phyloP scores from a whole-genome alignment of 768 basidiomycete species.

The Lentinula boryana region DNA sequence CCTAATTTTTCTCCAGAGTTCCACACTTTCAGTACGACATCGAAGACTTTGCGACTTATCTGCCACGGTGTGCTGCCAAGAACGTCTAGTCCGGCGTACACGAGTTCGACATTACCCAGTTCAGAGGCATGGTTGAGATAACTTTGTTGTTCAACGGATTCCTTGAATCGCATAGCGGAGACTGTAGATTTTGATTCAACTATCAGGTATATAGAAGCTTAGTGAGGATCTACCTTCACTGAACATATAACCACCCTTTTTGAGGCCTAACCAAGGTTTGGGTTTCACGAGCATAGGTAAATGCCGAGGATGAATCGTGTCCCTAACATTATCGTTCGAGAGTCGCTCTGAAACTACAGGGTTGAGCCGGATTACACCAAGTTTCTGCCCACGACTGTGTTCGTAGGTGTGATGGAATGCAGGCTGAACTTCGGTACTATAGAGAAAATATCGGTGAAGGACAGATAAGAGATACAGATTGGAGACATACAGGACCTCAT shows the following conservation, averaged over 20 bases:
- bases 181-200: constrained; percentile 29
- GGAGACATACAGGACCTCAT: constrained; percentile 50
- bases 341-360: constrained; percentile 72
- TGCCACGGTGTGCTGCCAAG: constrained; percentile 88
- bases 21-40: constrained; percentile 77
- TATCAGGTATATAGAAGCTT: neutral
- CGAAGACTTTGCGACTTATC: constrained; percentile 75
- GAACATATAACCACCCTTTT: constrained; percentile 80
- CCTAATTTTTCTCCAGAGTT: constrained; percentile 77
- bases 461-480: neutral
- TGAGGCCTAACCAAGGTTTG: constrained; percentile 74
- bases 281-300: constrained; percentile 94
- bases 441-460: neutral
- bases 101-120: constrained; percentile 71
- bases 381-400: constrained; percentile 86
- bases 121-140: constrained; percentile 74
- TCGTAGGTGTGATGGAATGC: constrained; percentile 93
- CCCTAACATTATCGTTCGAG: constrained; percentile 62
- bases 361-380: constrained; percentile 90
- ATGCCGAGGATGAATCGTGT: constrained; percentile 85
- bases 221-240: constrained; percentile 52
- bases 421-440: constrained; percentile 72
- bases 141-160: constrained; percentile 73
- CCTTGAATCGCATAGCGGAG: constrained; percentile 88
- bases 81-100: constrained; percentile 86